A percentile compares a stretch with the other conserved stretches of the same genome.
These are phyloP conservation scores for Salpingoeca rosetta DNA, from an alignment of 78 protist species.

Conservation along the genomic window DNA sequence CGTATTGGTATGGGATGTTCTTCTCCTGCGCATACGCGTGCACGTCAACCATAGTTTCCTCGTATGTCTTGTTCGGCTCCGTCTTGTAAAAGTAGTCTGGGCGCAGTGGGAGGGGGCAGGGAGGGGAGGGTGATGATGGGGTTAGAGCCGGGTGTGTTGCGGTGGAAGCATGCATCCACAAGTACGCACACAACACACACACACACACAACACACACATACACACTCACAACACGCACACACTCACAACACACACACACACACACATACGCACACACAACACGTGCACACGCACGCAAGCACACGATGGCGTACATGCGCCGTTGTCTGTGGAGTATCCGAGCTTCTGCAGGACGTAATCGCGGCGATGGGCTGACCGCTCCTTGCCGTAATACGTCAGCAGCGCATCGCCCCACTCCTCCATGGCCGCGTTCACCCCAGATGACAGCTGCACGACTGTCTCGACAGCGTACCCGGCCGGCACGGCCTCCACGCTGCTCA, in stretches of 20 bases:
- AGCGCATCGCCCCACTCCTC: slow-evolving; percentile 18
- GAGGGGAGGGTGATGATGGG: too few relatives aligned
- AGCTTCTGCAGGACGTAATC: slow-evolving; percentile 21
- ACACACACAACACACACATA: too few relatives aligned
- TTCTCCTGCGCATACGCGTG: not conserved
- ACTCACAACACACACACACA: too few relatives aligned
- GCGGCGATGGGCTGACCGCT: not conserved
- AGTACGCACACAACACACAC: too few relatives aligned
- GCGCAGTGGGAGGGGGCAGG: too few relatives aligned
- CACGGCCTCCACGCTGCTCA: slow-evolving; percentile 2
- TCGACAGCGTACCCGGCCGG: not conserved
- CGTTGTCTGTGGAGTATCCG: slow-evolving; percentile 46
- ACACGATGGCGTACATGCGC: too few relatives aligned
- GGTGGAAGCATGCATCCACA: too few relatives aligned
- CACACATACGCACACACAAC: too few relatives aligned
- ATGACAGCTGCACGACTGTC: not conserved
- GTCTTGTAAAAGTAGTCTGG: slow-evolving; percentile 51
- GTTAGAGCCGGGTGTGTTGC: too few relatives aligned
- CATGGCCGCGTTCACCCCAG: slow-evolving; percentile 9
- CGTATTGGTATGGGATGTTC: slow-evolving; percentile 2
- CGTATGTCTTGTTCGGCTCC: slow-evolving; percentile 12
- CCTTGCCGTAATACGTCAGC: slow-evolving; percentile 13
- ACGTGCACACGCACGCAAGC: too few relatives aligned
- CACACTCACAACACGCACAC: too few relatives aligned
- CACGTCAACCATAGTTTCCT: slow-evolving; percentile 19